phyloP scores from a whole-genome alignment of 1,139 yeast genomes.

The Maudiozyma humilis region DNA sequence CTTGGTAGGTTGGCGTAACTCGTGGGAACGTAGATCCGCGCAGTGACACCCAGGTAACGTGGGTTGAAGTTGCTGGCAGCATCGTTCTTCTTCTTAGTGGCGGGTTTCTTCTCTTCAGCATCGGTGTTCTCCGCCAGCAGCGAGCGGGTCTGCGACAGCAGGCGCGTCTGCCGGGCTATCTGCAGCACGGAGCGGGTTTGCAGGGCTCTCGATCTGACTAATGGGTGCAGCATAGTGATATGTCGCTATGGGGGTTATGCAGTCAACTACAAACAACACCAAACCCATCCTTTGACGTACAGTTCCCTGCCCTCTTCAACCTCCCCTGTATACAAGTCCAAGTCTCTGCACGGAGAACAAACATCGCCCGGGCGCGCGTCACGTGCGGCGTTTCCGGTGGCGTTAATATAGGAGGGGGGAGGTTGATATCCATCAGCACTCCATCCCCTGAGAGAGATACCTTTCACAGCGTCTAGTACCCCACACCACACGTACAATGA shows the following conservation, averaged over 20 bases:
- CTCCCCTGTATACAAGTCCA: too few species aligned
- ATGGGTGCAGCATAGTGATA: not conserved
- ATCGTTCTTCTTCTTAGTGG: constrained; percentile 8
- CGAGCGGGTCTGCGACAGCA: not conserved
- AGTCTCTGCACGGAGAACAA: too few species aligned
- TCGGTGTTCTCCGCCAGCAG: not conserved
- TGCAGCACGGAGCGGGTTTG: not conserved
- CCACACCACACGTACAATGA: constrained; percentile 20
- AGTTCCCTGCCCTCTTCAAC: too few species aligned
- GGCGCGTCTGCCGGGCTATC: not conserved
- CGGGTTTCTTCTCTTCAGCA: constrained; percentile 4
- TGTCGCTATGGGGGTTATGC: not conserved
- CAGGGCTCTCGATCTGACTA: not conserved
- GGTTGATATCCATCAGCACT: too few species aligned
- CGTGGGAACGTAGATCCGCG: constrained; percentile 44
- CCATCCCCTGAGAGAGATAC: too few species aligned
- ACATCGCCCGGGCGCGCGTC: not conserved
- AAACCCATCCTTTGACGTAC: too few species aligned
- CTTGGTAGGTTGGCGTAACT: constrained; percentile 40
- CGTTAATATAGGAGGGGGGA: not conserved
- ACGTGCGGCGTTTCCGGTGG: not conserved
- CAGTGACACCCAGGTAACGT: constrained; percentile 40
- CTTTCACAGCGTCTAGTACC: too few species aligned
- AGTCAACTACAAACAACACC: not conserved
- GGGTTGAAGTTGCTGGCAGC: constrained; percentile 29